Evolutionary conservation across 148 eudicot species (phyloP).

Genomic region (Fagopyrum esculentum): DNA sequence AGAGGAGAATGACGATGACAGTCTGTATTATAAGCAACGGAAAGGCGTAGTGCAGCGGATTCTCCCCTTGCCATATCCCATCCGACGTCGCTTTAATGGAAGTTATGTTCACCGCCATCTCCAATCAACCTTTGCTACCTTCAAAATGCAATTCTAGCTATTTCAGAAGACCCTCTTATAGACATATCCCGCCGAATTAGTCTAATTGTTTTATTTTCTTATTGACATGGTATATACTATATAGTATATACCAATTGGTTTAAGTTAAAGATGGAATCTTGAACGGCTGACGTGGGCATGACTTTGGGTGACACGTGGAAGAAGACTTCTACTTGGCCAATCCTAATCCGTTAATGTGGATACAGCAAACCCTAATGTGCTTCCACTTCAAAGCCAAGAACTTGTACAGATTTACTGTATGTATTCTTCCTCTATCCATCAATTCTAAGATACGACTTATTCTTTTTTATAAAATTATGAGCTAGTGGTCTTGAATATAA

Average conservation of each 20-base stretch:
- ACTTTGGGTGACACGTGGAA: not conserved
- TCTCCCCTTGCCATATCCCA: conserved; percentile 23
- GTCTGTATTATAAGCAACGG: conserved; percentile 25
- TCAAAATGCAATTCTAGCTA: too few relatives aligned
- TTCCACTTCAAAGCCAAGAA: too few relatives aligned
- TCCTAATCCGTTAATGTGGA: not conserved
- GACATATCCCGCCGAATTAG: not conserved
- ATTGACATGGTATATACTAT: not conserved
- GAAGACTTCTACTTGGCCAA: not conserved
- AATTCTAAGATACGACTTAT: too few relatives aligned
- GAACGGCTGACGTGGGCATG: not conserved
- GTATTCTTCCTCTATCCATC: too few relatives aligned
- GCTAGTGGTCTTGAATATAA: not conserved
- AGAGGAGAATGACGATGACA: conserved; percentile 18
- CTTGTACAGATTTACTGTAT: too few relatives aligned
- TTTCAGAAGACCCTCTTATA: not conserved
- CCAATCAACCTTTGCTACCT: not conserved
- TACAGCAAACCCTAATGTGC: not conserved
- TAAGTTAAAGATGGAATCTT: not conserved
- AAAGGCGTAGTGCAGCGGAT: conserved; percentile 25
- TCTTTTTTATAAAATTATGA: too few relatives aligned
- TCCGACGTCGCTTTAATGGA: conserved; percentile 24
- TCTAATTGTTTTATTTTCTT: too few relatives aligned
- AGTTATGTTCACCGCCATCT: conserved; percentile 15
- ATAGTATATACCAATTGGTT: not conserved